Conservation (phyloP, 768 basidiomycete genomes). For the Sarcodon sp. region DNA sequence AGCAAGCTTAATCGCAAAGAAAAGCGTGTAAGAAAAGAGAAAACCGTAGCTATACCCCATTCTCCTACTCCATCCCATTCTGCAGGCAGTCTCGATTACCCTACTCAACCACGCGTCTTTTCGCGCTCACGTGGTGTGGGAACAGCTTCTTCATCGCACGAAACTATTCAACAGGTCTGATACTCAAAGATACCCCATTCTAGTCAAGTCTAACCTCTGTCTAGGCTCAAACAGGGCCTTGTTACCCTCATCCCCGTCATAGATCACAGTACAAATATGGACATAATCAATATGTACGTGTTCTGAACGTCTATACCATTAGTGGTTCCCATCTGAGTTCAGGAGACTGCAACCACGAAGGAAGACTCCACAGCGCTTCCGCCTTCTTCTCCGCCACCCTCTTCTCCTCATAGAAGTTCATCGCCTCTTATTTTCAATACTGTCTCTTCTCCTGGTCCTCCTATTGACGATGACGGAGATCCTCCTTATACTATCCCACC, state of each 20-base stretch:
- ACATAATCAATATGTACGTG: too few relatives aligned
- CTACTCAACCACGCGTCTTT: constrained; percentile 10
- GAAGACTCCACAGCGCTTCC: constrained; percentile 30
- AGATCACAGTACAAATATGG: too few relatives aligned
- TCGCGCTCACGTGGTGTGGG: constrained; percentile 8
- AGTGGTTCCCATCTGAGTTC: too few relatives aligned
- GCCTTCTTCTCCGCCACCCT: constrained; percentile 46
- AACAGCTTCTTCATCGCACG: constrained; percentile 5
- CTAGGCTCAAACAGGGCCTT: too few relatives aligned
- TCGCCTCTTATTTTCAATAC: constrained; percentile 41
- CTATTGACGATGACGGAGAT: constrained; percentile 35
- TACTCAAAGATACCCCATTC: too few relatives aligned
- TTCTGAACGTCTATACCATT: too few relatives aligned
- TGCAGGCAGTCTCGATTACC: constrained; percentile 7
- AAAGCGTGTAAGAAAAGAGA: constrained; percentile 20
- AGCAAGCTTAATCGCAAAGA: constrained; percentile 40
- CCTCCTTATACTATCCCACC: constrained; percentile 71
- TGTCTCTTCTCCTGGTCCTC: constrained; percentile 79
- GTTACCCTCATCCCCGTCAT: too few relatives aligned
- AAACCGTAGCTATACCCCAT: neutral
- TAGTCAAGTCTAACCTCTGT: too few relatives aligned
- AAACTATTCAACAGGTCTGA: constrained; percentile 7
- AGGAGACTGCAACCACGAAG: constrained; percentile 1
- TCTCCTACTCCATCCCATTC: neutral
- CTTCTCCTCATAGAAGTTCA: constrained; percentile 57